phyloP scores from a whole-genome alignment of 495 filamentous ascomycete species.

The Penicillium taxi region DNA sequence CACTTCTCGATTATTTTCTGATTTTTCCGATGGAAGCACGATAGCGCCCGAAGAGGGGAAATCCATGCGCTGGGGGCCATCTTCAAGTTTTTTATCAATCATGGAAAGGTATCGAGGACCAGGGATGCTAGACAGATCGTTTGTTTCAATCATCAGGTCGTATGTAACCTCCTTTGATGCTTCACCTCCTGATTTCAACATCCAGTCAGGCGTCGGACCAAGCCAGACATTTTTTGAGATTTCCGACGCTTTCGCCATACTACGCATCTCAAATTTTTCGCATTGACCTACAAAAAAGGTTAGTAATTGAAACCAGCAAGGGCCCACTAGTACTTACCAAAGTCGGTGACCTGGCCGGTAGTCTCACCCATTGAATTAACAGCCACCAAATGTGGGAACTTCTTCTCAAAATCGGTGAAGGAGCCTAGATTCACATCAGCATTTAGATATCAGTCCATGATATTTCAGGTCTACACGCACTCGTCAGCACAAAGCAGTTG shows the following conservation, averaged over 20 bases:
- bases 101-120: constrained; percentile 46
- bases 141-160: constrained; percentile 80
- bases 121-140: constrained; percentile 65
- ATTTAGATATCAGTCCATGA: not conserved
- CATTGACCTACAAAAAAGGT: constrained; percentile 52
- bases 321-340: constrained; percentile 47
- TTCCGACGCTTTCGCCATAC: constrained; percentile 83
- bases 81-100: constrained; percentile 49
- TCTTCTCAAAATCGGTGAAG: constrained; percentile 67
- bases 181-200: constrained; percentile 18
- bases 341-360: constrained; percentile 79
- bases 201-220: constrained; percentile 74
- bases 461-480: too few relatives aligned
- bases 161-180: constrained; percentile 31
- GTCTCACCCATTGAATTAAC: constrained; percentile 63
- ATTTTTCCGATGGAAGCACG: constrained; percentile 69
- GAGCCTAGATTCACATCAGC: constrained; percentile 40
- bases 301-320: constrained; percentile 7
- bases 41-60: constrained; percentile 93
- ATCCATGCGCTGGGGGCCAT: constrained; percentile 57
- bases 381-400: constrained; percentile 62
- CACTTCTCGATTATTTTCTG: constrained; percentile 67
- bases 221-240: constrained; percentile 85
- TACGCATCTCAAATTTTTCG: constrained; percentile 86
- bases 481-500: constrained; percentile 73